Percentiles rank a stretch among this genome's conserved stretches.
These are phyloP conservation scores for Trypanosoma melophagium DNA, from an alignment of 208 protist species.

Conservation along the genomic window DNA sequence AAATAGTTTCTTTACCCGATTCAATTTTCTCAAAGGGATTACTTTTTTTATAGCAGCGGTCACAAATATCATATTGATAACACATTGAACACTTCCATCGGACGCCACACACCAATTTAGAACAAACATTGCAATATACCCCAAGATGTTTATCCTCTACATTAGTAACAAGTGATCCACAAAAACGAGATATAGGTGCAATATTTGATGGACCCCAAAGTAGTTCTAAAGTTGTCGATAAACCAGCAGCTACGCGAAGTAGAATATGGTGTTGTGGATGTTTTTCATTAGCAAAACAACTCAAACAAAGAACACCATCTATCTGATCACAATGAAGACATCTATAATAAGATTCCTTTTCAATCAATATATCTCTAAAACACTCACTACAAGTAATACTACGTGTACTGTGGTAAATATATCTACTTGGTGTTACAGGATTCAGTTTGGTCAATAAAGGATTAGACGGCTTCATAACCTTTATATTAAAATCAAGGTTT, in stretches of 20 bases:
- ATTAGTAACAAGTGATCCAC: slow-evolving; percentile 44
- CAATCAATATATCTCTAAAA: slow-evolving; percentile 40
- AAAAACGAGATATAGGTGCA: slow-evolving; percentile 44
- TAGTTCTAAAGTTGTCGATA: slow-evolving; percentile 31
- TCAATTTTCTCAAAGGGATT: slow-evolving; percentile 6
- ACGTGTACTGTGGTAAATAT: slow-evolving; percentile 33
- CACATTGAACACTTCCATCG: slow-evolving; percentile 86
- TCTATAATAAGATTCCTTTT: slow-evolving; percentile 53
- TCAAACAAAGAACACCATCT: slow-evolving; percentile 35
- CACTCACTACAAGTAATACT: slow-evolving; percentile 62
- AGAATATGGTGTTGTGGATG: slow-evolving; percentile 72
- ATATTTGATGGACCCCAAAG: slow-evolving; percentile 87
- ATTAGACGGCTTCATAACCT: slow-evolving; percentile 55
- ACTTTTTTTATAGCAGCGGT: slow-evolving; percentile 44
- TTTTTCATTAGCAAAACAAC: slow-evolving; percentile 35
- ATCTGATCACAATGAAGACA: slow-evolving; percentile 73
- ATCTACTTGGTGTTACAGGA: slow-evolving; percentile 51
- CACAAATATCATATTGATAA: slow-evolving; percentile 78
- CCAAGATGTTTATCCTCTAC: slow-evolving; percentile 45
- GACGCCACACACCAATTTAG: slow-evolving; percentile 45
- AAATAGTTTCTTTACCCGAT: slow-evolving; percentile 2
- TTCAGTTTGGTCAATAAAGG: slow-evolving; percentile 54
- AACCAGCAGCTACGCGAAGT: slow-evolving; percentile 46
- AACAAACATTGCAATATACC: slow-evolving; percentile 79
- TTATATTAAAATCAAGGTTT: slow-evolving; percentile 54